Conservation (phyloP, 495 filamentous ascomycete species). For the Penicillium lividum region DNA sequence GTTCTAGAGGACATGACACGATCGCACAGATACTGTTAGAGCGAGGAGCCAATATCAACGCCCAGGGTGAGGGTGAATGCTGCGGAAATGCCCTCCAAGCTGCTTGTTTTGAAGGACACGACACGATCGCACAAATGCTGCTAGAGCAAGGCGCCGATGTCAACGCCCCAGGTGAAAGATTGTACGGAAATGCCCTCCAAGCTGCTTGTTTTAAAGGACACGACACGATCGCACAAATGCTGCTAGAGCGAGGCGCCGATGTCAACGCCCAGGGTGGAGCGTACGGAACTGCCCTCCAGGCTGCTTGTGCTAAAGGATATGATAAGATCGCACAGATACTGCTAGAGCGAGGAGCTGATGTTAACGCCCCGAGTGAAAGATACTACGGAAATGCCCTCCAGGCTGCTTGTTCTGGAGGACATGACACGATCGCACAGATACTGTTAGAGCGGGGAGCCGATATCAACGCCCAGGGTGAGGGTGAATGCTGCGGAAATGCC, state of each 20-base stretch:
- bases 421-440: neutral
- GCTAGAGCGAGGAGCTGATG: neutral
- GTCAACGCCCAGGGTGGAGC: neutral
- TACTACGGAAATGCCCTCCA: neutral
- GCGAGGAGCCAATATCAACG: neutral
- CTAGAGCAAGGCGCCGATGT: neutral
- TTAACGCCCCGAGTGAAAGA: neutral
- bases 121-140: neutral
- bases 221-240: neutral
- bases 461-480: neutral
- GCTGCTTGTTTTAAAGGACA: conserved; percentile 17
- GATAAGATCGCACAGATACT: no score
- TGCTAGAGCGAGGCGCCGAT: neutral
- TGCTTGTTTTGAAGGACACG: neutral
- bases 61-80: neutral
- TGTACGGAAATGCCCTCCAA: neutral
- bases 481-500: neutral
- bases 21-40: neutral
- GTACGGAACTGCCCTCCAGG: no score
- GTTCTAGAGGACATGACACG: conserved; percentile 15
- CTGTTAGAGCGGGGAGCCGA: neutral
- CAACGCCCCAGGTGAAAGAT: neutral
- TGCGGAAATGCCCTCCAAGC: neutral
- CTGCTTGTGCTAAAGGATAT: no score
- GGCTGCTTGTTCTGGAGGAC: neutral